Conservation (phyloP, 768 basidiomycete species). For the Mrakia hoshinonis region DNA sequence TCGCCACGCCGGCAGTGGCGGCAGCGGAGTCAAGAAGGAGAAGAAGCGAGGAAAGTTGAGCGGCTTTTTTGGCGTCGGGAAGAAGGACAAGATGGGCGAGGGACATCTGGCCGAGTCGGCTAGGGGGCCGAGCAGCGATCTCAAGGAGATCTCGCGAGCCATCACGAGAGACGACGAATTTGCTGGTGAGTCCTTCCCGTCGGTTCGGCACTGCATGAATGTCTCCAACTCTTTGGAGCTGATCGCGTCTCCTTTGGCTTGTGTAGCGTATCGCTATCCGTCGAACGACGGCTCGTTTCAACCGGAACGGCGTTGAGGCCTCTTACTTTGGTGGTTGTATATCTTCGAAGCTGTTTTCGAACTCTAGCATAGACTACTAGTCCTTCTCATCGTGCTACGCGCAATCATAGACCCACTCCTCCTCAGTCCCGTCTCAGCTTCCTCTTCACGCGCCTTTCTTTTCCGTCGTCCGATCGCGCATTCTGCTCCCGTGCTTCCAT, state of each 20-base stretch:
- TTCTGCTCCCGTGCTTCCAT: no score
- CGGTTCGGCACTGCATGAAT: not conserved
- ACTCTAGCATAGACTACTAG: no score
- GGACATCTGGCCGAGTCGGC: not conserved
- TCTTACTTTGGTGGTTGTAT: no score
- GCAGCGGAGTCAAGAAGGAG: slow-evolving; percentile 20
- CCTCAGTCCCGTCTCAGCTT: no score
- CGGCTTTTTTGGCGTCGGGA: slow-evolving; percentile 19
- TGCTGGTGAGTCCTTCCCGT: not conserved
- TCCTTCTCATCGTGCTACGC: no score
- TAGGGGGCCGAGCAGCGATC: not conserved
- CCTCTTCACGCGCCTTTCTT: no score
- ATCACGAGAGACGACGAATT: slow-evolving; percentile 9
- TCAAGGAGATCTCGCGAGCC: not conserved
- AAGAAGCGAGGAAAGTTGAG: slow-evolving; percentile 22
- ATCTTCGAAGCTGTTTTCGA: no score
- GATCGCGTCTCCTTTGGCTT: not conserved
- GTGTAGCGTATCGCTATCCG: slow-evolving; percentile 18
- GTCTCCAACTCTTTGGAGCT: no score
- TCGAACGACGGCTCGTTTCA: slow-evolving; percentile 6
- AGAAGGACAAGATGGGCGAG: slow-evolving; percentile 13
- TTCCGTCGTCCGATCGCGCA: no score
- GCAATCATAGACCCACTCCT: no score
- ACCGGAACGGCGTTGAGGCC: not conserved
- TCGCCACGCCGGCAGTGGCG: not conserved